Evolutionary conservation across 2,329 filamentous ascomycete genomes (phyloP).

Genomic region (Gnomoniopsis smithogilvyi): DNA sequence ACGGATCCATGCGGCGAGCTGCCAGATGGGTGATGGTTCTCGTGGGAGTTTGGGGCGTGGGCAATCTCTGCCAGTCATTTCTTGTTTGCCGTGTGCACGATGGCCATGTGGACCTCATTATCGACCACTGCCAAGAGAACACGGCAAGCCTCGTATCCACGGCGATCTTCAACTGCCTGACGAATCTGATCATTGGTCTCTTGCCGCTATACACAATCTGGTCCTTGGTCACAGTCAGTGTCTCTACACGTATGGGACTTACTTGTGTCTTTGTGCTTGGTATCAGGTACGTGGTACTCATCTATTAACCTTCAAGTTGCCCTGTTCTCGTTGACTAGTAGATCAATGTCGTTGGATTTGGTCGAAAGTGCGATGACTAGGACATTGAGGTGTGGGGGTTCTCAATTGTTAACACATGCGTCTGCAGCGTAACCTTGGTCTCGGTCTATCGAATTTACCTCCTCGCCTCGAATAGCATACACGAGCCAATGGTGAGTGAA

Average conservation of each 20-base stretch:
- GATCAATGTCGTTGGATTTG: not conserved
- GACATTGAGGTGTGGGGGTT: not conserved
- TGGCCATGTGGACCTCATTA: conserved; percentile 21
- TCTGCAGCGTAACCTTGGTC: conserved; percentile 7
- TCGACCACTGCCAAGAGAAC: conserved; percentile 13
- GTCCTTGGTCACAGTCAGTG: conserved; percentile 29
- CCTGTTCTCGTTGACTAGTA: not conserved
- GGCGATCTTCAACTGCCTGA: conserved; percentile 35
- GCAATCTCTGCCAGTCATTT: conserved; percentile 25
- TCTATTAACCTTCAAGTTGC: not conserved
- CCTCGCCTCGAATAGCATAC: not conserved
- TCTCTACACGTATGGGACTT: conserved; percentile 13
- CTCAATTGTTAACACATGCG: not conserved
- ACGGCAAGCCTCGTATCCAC: conserved; percentile 32
- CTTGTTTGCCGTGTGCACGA: conserved; percentile 28
- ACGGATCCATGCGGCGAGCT: conserved; percentile 26
- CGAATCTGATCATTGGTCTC: conserved; percentile 35
- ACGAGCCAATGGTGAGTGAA: not conserved
- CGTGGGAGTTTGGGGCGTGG: conserved; percentile 24
- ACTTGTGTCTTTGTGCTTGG: conserved; percentile 9
- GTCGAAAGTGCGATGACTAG: not conserved
- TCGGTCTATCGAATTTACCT: conserved; percentile 1
- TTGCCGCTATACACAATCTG: conserved; percentile 36
- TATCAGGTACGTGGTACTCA: not conserved
- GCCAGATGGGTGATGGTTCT: conserved; percentile 26